A percentile compares a stretch with the other conserved stretches of the same genome.
Evolutionary conservation across 2,329 filamentous ascomycete genomes (phyloP).

Genomic region (Alternaria metachromatica): DNA sequence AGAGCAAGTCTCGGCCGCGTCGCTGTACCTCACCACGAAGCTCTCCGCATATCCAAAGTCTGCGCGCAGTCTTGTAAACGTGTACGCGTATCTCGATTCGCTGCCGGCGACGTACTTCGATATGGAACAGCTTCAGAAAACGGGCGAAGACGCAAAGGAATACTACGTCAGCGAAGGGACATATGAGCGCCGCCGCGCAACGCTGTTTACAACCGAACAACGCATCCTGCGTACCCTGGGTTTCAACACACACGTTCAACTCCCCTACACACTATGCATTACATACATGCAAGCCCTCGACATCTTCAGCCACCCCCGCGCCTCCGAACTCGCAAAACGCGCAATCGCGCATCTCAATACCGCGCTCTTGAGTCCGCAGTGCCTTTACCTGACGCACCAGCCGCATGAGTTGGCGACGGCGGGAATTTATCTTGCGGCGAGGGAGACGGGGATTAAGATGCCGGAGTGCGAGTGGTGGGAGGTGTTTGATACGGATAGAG

Average conservation of each 20-base stretch:
- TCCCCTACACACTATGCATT: conserved; percentile 85
- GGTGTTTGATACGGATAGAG: conserved; percentile 93
- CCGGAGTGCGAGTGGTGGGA: conserved; percentile 95
- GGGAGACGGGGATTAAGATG: conserved; percentile 77
- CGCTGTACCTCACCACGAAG: conserved; percentile 82
- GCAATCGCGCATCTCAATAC: conserved; percentile 84
- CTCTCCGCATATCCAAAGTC: conserved; percentile 78
- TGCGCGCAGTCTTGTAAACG: conserved; percentile 80
- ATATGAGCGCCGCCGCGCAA: conserved; percentile 68
- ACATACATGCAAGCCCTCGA: conserved; percentile 93
- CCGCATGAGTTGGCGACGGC: conserved; percentile 84
- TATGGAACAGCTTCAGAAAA: conserved; percentile 28
- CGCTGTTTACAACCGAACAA: conserved; percentile 76
- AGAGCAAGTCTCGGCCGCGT: conserved; percentile 80
- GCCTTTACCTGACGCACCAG: conserved; percentile 91
- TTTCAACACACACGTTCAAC: conserved; percentile 83
- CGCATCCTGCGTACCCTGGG: conserved; percentile 76
- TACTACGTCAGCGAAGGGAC: conserved; percentile 73
- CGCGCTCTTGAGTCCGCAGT: conserved; percentile 82
- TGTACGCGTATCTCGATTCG: conserved; percentile 81
- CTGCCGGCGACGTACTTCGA: conserved; percentile 63
- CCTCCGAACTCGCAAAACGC: conserved; percentile 65
- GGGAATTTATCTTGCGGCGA: conserved; percentile 87
- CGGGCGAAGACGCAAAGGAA: conserved; percentile 24
- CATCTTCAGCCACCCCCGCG: conserved; percentile 58